Evolutionary conservation across 148 eudicot species (phyloP), one percentile per base, ranked within the genome.

Genomic region (Agrostemma githago): DNA sequence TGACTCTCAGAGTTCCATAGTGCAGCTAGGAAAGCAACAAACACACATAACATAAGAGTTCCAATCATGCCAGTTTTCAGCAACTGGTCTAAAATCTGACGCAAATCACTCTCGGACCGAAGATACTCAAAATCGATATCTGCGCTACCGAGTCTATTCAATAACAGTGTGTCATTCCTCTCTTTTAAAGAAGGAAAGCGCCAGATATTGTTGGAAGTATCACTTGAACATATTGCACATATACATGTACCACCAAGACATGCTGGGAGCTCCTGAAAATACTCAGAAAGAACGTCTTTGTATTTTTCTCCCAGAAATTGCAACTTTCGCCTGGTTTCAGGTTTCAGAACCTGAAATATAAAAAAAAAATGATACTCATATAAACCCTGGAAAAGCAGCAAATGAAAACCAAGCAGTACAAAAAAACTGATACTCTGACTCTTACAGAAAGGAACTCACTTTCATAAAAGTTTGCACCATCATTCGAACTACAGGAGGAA

Each of bases 401-500:
- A 38, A 56, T 60, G 51, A 43, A 39, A 72, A 42, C 16, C 14
- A 74, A 40, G 38, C 21, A 8, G 56, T 51, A 51, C 11, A 8
- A 58, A 17, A 8, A 72, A 42, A 8, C 6, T 44, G 65, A 26
- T 58, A 53, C 3, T 10, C 62, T 42, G 0, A 66, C 40, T 17
- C 15, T 17, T 44, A 14, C 44, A 46, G 19, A n/a, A 71, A 75
- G 78, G 63, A 84, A 76, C 94, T 85, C 86, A 92, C 98, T 76
- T 89, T 90, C 79, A 87, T 86, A 62, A 87, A 79, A 68, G 98
- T 92, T 74, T 90, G 97, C 65, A 86, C 95, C 82, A 94, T 85
- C 75, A 94, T 84, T 58, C 97, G 91, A 72, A 85, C 87, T 61
- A 88, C 88, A 42, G 93, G 88, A 80, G 93, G 98, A 84, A 90